Conservation (phyloP, 352 stramenopile species). For the Phytophthora pseudosyringae region DNA sequence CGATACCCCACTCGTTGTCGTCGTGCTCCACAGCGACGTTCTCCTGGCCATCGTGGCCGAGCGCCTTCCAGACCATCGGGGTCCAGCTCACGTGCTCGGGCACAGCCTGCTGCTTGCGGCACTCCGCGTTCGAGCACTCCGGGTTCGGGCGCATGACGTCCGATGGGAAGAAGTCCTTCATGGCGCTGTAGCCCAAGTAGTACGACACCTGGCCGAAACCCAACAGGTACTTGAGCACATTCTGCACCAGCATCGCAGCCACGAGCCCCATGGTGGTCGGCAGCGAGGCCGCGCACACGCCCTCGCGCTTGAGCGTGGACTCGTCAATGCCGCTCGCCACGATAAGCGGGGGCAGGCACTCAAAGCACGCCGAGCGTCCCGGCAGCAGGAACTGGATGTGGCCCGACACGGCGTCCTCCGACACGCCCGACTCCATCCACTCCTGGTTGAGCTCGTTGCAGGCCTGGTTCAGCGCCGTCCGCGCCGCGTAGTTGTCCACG, state of each 20-base stretch:
- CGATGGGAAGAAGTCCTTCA: constrained; percentile 89
- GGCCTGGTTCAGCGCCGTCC: constrained; percentile 88
- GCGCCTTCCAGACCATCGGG: constrained; percentile 75
- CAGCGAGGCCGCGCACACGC: constrained; percentile 88
- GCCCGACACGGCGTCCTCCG: constrained; percentile 89
- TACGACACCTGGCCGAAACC: constrained; percentile 89
- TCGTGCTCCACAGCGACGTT: constrained; percentile 63
- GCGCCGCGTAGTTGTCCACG: constrained; percentile 91
- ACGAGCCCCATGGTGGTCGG: constrained; percentile 92
- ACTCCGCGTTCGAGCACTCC: constrained; percentile 84
- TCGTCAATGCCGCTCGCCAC: constrained; percentile 89
- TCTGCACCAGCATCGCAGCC: constrained; percentile 87
- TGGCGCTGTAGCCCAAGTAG: constrained; percentile 88
- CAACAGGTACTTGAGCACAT: constrained; percentile 88
- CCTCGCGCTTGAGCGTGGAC: constrained; percentile 87
- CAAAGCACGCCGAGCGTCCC: constrained; percentile 88
- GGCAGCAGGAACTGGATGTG: constrained; percentile 91
- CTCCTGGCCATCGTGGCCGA: constrained; percentile 59
- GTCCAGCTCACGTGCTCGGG: constrained; percentile 57
- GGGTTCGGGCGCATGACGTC: constrained; percentile 85
- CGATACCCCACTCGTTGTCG: constrained; percentile 91
- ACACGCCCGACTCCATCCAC: constrained; percentile 93
- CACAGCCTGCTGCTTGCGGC: constrained; percentile 68
- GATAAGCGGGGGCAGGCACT: constrained; percentile 88
- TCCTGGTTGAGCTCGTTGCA: constrained; percentile 87